Base-by-base conservation (phyloP, 495 filamentous ascomycete species). In the Penicillium steckii region DNA sequence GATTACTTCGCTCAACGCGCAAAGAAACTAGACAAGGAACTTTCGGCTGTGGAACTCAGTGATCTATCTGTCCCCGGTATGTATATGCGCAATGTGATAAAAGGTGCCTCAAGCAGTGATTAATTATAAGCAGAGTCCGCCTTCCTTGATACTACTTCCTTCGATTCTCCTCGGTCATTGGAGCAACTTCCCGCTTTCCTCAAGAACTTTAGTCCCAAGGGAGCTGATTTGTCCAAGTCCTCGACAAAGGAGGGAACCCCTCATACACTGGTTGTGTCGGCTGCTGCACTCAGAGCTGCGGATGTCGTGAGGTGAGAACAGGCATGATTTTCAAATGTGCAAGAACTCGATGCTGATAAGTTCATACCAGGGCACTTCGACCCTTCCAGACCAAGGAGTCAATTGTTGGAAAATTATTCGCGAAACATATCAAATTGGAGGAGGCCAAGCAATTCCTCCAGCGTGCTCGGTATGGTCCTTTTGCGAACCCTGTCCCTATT, bases 351-450 rank as follows among this genome's bases (percentile, higher is more conserved):
- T 15, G n/a, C 33, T 37, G 18, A 37, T n/a, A 2, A n/a, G 3
- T 5, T 7, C n/a, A 37, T 15, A 37, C 49, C 26, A 90, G 91
- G 57, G 79, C 84, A 4, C 71, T 97, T 15, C 83, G 88, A 27
- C 78, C 80, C 46, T 95, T 91, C 62, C 86, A 91, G 59, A 85
- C 77, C 12, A 91, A 92, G 66, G 81, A 88, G 18, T 83, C 78
- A 22, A 74, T 77, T 38, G 84, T 97, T 2, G 90, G 88, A 19
- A 98, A 98, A 68, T 77, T 97, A 44, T 98, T 98, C 67, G 93
- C 95, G 7, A 98, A 98, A 65, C 94, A 98, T 56, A 96, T 98
- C 74, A 98, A 98, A 71, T 57, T 98, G 5, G 80, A 88, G 46
- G 95, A 97, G 55, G 87, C 90, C 15, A 83, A 92, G 48, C 80